Base-by-base conservation (phyloP, 352 stramenopile genomes). In the Pythium oligandrum region DNA sequence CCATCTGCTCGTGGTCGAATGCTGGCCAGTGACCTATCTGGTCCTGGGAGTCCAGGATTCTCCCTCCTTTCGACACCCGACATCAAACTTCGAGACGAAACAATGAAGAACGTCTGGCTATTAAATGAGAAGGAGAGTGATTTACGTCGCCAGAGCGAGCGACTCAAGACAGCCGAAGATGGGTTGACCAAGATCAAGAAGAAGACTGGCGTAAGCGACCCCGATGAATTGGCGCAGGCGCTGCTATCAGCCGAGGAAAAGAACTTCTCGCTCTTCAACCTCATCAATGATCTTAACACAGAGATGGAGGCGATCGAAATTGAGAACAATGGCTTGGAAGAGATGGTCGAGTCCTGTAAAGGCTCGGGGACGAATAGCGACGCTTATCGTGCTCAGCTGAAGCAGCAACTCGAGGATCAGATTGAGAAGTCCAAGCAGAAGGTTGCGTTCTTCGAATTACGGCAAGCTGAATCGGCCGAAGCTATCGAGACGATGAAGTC, bases 251-350 rank as follows among this genome's bases (percentile, higher is more conserved):
- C 88, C 2, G 91, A 98, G 44, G 90, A 97, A 57, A 96, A 97
- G 64, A 98, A 97, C 67, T 98, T 98, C 55, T 95, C 81, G 44
- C 75, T 98, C 12, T 98, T 97, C 64, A 97, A 97, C 53, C 89
- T 96, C 62, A 93, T 98, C 66, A 98, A 97, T 66, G 86, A 97
- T 48, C 68, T 97, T 39, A 97, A 91, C 66, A 93, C 78, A 2
- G 87, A 96, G 53, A 96, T 96, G 76, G 82, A 96, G 64, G 71
- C 68, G 12, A 60, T 93, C 36, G 86, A 96, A 64, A 85, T 93
- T 47, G 84, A 95, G 44, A 95, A 93, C 57, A 86, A 91, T 33
- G 68, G 56, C 2, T 65, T 90, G 7, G 76, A 90, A 46, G 59
- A 76, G 55, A 42, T 77, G n/a, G 78, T 84, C 36, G 69, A 82